Evolutionary conservation across 148 eudicot species (phyloP).

Genomic region (Amaranthus hypochondriacus): DNA sequence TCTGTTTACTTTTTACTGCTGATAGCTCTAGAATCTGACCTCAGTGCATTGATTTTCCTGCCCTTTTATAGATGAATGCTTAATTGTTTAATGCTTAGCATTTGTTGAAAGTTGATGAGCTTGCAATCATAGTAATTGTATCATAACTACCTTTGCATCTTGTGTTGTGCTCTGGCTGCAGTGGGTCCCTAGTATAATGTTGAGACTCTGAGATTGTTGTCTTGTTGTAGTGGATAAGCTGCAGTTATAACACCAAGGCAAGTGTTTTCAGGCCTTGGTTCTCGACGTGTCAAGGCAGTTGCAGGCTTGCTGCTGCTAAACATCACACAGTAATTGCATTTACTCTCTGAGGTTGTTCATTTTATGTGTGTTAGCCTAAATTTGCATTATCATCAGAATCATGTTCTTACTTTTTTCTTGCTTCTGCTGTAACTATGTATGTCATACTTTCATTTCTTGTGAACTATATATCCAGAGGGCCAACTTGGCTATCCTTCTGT

Average conservation of each 20-base stretch:
- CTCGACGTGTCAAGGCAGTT: slow-evolving; percentile 80
- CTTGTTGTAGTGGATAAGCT: slow-evolving; percentile 86
- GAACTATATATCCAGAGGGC: slow-evolving; percentile 60
- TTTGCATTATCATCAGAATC: neutral
- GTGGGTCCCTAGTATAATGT: neutral
- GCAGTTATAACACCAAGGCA: slow-evolving; percentile 94
- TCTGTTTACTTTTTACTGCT: too few relatives aligned
- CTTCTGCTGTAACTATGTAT: neutral
- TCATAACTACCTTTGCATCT: neutral
- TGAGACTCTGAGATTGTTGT: slow-evolving; percentile 13
- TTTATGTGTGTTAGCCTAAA: neutral
- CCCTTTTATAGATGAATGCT: too few relatives aligned
- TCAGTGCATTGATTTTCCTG: too few relatives aligned
- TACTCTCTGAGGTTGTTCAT: too few relatives aligned
- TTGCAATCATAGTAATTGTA: neutral
- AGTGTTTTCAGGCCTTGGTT: slow-evolving; percentile 83
- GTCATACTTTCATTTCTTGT: neutral
- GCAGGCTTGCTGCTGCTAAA: slow-evolving; percentile 65
- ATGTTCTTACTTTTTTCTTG: neutral
- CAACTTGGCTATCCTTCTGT: slow-evolving; percentile 98
- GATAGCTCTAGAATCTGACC: too few relatives aligned
- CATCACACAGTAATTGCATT: slow-evolving; percentile 72
- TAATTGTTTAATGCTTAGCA: too few relatives aligned
- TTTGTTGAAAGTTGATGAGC: neutral
- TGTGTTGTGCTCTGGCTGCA: neutral